Evolutionary conservation across 2,329 filamentous ascomycete species (phyloP).

Genomic region (Chalaropsis ovoidea): DNA sequence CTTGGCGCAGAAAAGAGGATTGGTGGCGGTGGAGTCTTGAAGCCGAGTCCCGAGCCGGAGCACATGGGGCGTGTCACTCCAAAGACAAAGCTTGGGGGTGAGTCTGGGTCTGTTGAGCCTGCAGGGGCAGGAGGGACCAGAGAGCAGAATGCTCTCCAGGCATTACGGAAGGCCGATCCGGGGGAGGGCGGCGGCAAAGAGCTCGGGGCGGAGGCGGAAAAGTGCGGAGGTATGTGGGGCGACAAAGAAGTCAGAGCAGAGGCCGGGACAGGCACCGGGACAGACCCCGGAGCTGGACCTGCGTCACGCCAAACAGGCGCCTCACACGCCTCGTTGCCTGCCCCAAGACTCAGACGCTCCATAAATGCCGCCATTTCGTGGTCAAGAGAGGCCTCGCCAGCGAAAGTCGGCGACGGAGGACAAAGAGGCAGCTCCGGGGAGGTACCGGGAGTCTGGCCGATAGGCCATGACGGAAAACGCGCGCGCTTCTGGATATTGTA

Average conservation of each 20-base stretch:
- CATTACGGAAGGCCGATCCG: not conserved
- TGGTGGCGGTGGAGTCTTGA: not conserved
- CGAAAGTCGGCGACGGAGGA: not conserved
- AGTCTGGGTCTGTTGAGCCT: not conserved
- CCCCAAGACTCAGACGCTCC: not conserved
- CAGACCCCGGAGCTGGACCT: not conserved
- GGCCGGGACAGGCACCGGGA: not conserved
- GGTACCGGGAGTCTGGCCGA: too few species aligned
- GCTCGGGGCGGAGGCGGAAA: not conserved
- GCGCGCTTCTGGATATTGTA: not conserved
- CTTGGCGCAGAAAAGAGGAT: not conserved
- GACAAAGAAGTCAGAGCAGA: not conserved
- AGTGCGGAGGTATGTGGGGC: not conserved
- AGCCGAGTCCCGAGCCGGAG: not conserved
- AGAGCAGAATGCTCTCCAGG: not conserved
- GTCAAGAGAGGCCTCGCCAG: too few species aligned
- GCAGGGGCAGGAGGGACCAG: not conserved
- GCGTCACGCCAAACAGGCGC: not conserved
- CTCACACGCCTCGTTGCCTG: not conserved
- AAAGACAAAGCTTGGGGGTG: not conserved
- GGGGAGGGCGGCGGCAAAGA: not conserved
- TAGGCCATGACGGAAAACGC: not conserved
- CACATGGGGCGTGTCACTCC: not conserved
- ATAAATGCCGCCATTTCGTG: not conserved
- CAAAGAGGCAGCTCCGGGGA: not conserved